Evolutionary conservation across 2,329 filamentous ascomycete genomes (phyloP).

Genomic region (Berkeleyomyces rouxiae): DNA sequence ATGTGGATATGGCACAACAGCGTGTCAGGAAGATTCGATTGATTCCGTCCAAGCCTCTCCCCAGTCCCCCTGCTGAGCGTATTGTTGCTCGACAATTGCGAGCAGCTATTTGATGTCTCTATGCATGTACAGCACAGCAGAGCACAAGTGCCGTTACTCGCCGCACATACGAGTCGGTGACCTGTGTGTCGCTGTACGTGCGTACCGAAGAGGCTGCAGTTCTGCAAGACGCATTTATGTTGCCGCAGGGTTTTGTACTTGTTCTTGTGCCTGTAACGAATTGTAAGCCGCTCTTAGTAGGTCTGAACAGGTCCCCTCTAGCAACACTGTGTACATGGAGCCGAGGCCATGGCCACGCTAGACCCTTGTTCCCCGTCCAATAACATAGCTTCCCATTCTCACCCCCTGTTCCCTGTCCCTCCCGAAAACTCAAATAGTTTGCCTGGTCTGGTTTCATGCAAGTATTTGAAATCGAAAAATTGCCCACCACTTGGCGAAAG

Average conservation of each 20-base stretch:
- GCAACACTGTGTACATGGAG: background rate
- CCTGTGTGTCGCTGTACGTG: background rate
- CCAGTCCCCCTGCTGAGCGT: background rate
- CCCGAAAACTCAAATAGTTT: background rate
- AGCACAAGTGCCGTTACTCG: background rate
- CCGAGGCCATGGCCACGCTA: background rate
- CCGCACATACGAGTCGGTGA: background rate
- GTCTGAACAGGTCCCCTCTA: background rate
- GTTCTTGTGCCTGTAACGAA: no score
- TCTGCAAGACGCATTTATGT: no score
- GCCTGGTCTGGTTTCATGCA: conserved; percentile 2
- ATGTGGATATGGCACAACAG: background rate
- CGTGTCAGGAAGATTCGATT: background rate
- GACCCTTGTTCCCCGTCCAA: background rate
- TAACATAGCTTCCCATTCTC: background rate
- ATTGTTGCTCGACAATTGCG: background rate
- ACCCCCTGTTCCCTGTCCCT: background rate
- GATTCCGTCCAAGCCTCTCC: no score
- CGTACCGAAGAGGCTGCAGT: background rate
- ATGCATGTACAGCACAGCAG: background rate
- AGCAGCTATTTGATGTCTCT: background rate
- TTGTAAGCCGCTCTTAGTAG: no score
- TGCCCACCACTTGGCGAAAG: background rate
- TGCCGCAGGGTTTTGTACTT: no score
- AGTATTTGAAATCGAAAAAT: conserved; percentile 5